Conservation (phyloP, 2,329 filamentous ascomycete genomes). For the Monosporascus sp. region DNA sequence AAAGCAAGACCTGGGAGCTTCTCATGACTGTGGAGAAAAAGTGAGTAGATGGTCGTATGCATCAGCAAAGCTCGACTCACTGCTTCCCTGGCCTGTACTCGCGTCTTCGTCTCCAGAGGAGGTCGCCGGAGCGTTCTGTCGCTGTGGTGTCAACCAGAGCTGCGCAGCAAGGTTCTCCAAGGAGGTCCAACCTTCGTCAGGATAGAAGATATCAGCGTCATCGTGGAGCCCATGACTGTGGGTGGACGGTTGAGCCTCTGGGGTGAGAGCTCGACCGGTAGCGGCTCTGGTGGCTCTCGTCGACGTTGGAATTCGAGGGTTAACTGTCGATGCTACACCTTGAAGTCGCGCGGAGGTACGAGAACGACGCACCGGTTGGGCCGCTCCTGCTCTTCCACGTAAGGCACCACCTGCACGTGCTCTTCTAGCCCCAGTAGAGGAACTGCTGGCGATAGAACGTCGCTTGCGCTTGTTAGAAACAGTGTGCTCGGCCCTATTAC, state of each 20-base stretch:
- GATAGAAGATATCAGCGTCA: slow-evolving; percentile 4
- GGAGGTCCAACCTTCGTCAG: slow-evolving; percentile 21
- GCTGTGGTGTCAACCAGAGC: slow-evolving; percentile 13
- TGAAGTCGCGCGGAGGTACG: not conserved
- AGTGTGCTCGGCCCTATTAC: not conserved
- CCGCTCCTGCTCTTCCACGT: not conserved
- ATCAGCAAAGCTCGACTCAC: slow-evolving; percentile 15
- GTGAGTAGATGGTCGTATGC: slow-evolving; percentile 9
- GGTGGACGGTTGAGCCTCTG: slow-evolving; percentile 14
- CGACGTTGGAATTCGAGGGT: slow-evolving; percentile 2
- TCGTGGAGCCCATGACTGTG: slow-evolving; percentile 20
- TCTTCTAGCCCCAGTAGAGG: not conserved
- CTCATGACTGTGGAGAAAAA: slow-evolving; percentile 28
- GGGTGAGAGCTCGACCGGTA: slow-evolving; percentile 3
- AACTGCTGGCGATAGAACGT: not conserved
- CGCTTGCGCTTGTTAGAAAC: not conserved
- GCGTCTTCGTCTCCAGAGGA: slow-evolving; percentile 14
- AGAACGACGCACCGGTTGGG: not conserved
- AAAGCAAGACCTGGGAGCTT: slow-evolving; percentile 31
- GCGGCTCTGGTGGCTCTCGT: slow-evolving; percentile 13
- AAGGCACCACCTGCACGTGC: not conserved
- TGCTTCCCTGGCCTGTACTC: slow-evolving; percentile 5
- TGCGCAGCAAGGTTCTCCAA: slow-evolving; percentile 5
- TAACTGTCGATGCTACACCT: slow-evolving; percentile 11
- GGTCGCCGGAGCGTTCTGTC: slow-evolving; percentile 12